phyloP scores from a whole-genome alignment of 106 monocot species.

The Allium cepa region DNA sequence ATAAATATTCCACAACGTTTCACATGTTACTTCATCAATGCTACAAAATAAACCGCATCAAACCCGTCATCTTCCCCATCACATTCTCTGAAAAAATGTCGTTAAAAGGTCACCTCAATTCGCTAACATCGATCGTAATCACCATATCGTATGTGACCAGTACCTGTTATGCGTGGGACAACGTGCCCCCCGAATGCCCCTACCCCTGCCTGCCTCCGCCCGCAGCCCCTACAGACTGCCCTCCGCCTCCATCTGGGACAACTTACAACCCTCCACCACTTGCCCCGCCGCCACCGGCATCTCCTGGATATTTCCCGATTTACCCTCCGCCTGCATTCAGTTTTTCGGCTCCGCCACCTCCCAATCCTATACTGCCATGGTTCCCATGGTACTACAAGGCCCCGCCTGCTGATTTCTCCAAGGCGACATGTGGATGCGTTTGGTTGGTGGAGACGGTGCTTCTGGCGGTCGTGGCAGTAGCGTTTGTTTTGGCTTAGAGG shows the following conservation, averaged over 20 bases:
- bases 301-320: constrained; percentile 25
- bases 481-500: background rate
- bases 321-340: constrained; percentile 19
- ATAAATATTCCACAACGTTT: too few species aligned
- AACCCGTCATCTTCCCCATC: background rate
- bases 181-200: constrained; percentile 27
- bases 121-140: background rate
- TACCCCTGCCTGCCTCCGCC: constrained; percentile 51
- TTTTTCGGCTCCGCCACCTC: constrained; percentile 54
- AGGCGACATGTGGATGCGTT: background rate
- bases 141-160: background rate
- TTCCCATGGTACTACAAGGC: constrained; percentile 62
- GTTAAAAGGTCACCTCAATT: background rate
- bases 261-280: constrained; percentile 10
- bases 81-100: background rate
- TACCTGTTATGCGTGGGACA: constrained; percentile 11
- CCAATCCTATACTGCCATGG: constrained; percentile 53
- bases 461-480: background rate
- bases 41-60: too few species aligned
- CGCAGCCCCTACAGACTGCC: constrained; percentile 8
- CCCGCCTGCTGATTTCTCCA: constrained; percentile 15
- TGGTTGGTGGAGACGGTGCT: background rate
- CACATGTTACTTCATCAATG: too few species aligned
- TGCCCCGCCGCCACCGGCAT: constrained; percentile 18
- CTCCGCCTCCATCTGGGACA: constrained; percentile 14